phyloP scores from a whole-genome alignment of 768 basidiomycete genomes.

The Collybiopsis confluens region DNA sequence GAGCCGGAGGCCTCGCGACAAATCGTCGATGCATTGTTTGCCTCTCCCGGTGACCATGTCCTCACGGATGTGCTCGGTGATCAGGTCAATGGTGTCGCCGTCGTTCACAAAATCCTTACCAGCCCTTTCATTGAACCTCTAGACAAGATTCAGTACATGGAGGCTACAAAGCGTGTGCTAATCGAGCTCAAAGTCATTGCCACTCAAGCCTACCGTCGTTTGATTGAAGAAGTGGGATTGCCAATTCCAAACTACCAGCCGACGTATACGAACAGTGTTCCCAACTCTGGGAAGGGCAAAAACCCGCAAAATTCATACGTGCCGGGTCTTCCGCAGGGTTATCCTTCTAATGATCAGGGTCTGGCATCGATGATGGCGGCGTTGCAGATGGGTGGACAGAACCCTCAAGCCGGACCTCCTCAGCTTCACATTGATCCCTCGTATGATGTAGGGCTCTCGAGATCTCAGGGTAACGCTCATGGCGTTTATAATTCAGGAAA shows the following conservation, averaged over 20 bases:
- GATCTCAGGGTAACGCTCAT: conserved; percentile 32
- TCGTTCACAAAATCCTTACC: conserved; percentile 88
- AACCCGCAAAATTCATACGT: conserved; percentile 54
- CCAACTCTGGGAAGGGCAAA: conserved; percentile 60
- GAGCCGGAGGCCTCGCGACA: conserved; percentile 85
- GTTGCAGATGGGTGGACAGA: conserved; percentile 86
- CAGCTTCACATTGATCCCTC: conserved; percentile 68
- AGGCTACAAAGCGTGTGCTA: conserved; percentile 86
- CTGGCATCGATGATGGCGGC: conserved; percentile 92
- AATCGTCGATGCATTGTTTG: conserved; percentile 87
- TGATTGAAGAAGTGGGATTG: conserved; percentile 93
- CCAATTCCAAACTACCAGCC: conserved; percentile 87
- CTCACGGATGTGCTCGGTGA: conserved; percentile 92
- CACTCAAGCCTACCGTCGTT: conserved; percentile 89
- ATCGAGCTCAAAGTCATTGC: conserved; percentile 89
- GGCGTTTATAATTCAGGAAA: conserved; percentile 34
- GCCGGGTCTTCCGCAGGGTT: conserved; percentile 74
- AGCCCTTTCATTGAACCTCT: conserved; percentile 77
- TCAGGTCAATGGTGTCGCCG: conserved; percentile 93
- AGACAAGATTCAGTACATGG: conserved; percentile 67
- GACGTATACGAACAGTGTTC: conserved; percentile 62
- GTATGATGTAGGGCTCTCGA: conserved; percentile 41
- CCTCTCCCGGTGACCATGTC: conserved; percentile 85
- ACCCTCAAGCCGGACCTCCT: conserved; percentile 73
- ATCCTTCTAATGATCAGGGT: conserved; percentile 79